Conservation (phyloP, 2,329 filamentous ascomycete species). For the Chalaropsis thielavioides region DNA sequence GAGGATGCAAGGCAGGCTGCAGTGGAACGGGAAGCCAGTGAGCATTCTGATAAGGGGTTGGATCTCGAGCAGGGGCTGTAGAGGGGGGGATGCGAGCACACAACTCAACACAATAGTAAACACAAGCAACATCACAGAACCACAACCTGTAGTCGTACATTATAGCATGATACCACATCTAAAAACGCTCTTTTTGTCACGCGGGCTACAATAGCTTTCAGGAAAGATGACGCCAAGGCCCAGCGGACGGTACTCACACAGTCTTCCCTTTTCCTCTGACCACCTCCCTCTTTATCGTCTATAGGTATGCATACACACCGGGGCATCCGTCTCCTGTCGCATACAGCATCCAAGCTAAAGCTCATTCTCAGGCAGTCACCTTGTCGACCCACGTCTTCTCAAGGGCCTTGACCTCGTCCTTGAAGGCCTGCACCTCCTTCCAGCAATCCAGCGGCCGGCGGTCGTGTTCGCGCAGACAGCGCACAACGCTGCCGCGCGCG, state of each 20-base stretch:
- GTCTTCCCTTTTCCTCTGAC: neutral
- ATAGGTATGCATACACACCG: neutral
- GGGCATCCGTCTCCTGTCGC: neutral
- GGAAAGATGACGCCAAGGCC: neutral
- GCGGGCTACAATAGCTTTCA: neutral
- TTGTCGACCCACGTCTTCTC: constrained; percentile 82
- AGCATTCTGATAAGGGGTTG: neutral
- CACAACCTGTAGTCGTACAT: constrained; percentile 7
- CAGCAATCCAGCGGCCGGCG: constrained; percentile 84
- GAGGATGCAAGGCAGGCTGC: constrained; percentile 18
- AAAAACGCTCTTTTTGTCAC: neutral
- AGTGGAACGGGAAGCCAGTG: constrained; percentile 14
- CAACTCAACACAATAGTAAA: neutral
- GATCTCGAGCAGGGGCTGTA: neutral
- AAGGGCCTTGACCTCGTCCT: constrained; percentile 70
- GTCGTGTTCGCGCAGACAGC: constrained; percentile 72
- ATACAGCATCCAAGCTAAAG: no score
- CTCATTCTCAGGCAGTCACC: constrained; percentile 32
- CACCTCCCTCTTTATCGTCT: neutral
- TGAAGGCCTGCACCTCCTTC: constrained; percentile 83
- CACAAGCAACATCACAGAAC: neutral
- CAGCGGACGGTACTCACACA: neutral
- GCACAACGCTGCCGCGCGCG: constrained; percentile 61
- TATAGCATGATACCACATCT: neutral
- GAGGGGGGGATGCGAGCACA: neutral